Conservation (phyloP, 805 yeast genomes). For the Metschnikowia gelsemii region DNA sequence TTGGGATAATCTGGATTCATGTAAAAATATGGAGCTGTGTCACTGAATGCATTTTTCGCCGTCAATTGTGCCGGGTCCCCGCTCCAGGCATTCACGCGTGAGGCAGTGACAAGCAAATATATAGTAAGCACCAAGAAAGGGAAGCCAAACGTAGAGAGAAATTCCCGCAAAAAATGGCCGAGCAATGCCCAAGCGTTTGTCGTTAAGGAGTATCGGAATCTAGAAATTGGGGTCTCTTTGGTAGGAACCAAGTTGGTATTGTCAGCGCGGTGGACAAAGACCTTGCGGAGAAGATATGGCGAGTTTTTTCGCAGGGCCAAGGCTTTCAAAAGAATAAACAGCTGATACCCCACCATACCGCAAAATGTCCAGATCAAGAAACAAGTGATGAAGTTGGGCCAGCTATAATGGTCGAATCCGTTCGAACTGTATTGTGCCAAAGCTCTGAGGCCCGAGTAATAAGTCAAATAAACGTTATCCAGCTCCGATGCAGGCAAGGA, state of each 20-base stretch:
- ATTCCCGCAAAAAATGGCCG: conserved; percentile 35
- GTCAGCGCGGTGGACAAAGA: conserved; percentile 5
- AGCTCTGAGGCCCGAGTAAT: conserved; percentile 40
- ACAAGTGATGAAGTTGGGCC: conserved; percentile 46
- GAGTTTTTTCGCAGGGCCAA: conserved; percentile 4
- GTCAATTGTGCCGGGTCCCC: conserved; percentile 1
- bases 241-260: too few species aligned
- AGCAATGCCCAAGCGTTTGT: conserved; percentile 21
- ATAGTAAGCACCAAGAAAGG: conserved; percentile 46
- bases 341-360: conserved; percentile 25
- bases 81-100: conserved; percentile 15
- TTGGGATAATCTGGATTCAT: conserved; percentile 4
- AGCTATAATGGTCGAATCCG: conserved; percentile 27
- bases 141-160: conserved; percentile 36
- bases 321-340: conserved; percentile 22
- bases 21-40: conserved; percentile 28
- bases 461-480: conserved; percentile 45
- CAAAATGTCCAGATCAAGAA: conserved; percentile 28
- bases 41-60: conserved; percentile 25
- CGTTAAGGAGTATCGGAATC: conserved; percentile 8
- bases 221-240: not conserved
- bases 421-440: conserved; percentile 33
- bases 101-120: conserved; percentile 31
- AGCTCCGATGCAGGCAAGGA: conserved; percentile 8
- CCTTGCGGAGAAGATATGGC: conserved; percentile 6